Conservation (phyloP, 768 basidiomycete species). For the Collybia mongolica region DNA sequence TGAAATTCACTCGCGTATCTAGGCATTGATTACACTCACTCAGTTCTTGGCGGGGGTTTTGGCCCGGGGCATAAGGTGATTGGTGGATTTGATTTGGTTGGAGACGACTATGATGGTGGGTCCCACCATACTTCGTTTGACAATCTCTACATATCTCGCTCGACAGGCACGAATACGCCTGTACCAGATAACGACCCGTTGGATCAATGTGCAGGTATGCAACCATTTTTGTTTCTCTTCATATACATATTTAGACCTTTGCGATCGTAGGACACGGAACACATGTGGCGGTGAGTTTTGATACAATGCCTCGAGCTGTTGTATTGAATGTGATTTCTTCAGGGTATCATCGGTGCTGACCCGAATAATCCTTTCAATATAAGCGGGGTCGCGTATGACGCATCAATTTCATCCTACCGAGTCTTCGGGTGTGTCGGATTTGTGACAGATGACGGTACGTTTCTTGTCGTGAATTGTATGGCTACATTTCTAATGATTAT, state of each 20-base stretch:
- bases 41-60: constrained; percentile 50
- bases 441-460: constrained; percentile 52
- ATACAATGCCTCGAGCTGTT: background rate
- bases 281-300: constrained; percentile 46
- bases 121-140: background rate
- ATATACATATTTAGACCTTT: too few species aligned
- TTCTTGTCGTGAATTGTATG: background rate
- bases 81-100: constrained; percentile 59
- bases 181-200: constrained; percentile 51
- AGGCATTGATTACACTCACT: constrained; percentile 57
- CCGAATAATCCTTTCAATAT: constrained; percentile 62
- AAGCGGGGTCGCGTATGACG: constrained; percentile 66
- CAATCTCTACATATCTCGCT: background rate
- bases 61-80: constrained; percentile 53
- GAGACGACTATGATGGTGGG: constrained; percentile 49
- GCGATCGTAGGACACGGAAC: constrained; percentile 42
- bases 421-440: constrained; percentile 59
- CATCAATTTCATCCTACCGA: constrained; percentile 51
- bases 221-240: background rate
- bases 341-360: constrained; percentile 67
- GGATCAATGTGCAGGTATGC: constrained; percentile 45
- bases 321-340: constrained; percentile 4
- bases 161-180: constrained; percentile 42
- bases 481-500: background rate
- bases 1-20: background rate